Percentiles rank a stretch among this genome's conserved stretches.
Conservation (phyloP, 257 asterid species). For the Fraxinus quadrangulata region DNA sequence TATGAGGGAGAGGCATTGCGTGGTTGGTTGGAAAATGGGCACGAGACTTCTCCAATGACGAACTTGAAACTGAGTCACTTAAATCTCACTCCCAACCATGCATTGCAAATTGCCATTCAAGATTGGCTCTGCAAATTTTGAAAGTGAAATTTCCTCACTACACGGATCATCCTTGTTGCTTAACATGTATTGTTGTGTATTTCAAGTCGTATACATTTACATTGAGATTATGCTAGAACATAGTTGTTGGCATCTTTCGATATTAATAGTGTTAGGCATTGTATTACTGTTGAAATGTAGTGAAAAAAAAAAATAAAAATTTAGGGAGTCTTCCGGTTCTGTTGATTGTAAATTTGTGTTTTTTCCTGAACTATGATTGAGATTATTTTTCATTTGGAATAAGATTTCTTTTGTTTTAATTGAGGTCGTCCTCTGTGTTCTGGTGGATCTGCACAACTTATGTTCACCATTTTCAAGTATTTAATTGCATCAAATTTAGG, state of each 20-base stretch:
- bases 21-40: slow-evolving; percentile 70
- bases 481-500: too few relatives aligned
- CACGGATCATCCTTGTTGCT: neutral
- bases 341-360: neutral
- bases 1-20: slow-evolving; percentile 82
- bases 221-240: neutral
- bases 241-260: neutral
- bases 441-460: too few relatives aligned
- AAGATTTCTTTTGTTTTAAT: neutral
- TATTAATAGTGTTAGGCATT: neutral
- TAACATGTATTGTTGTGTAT: slow-evolving; percentile 11
- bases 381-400: too few relatives aligned
- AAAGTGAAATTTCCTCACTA: neutral
- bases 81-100: slow-evolving; percentile 69
- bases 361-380: neutral
- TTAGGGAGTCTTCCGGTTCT: neutral
- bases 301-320: neutral
- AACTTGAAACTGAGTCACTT: slow-evolving; percentile 54
- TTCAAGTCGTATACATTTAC: neutral
- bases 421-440: neutral
- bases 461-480: too few relatives aligned
- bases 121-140: slow-evolving; percentile 67
- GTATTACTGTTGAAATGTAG: neutral
- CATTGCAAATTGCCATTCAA: slow-evolving; percentile 60
- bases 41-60: slow-evolving; percentile 87